A percentile compares a stretch with the other conserved stretches of the same genome.
Evolutionary conservation across 2,329 filamentous ascomycete genomes (phyloP).

Genomic region (Cylindrodendrum hubeiense): DNA sequence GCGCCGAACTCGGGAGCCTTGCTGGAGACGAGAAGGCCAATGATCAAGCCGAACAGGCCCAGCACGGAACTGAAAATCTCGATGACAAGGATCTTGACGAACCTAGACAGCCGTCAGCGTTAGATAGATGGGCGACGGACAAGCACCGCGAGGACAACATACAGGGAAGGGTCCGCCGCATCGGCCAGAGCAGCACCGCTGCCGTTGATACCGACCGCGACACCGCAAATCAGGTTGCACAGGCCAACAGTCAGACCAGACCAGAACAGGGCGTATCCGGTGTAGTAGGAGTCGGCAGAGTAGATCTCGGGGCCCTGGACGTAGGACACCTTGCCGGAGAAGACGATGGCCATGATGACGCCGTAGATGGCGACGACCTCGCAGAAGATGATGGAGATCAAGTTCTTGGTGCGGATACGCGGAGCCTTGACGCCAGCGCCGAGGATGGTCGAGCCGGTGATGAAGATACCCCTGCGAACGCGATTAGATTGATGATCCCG

Average conservation of each 20-base stretch:
- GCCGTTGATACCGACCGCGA: constrained; percentile 97
- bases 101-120: constrained; percentile 66
- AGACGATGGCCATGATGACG: constrained; percentile 99
- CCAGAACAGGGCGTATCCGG: constrained; percentile 97
- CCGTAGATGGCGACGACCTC: constrained; percentile 99
- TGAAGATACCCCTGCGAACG: constrained; percentile 89
- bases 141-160: constrained; percentile 54
- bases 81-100: constrained; percentile 98
- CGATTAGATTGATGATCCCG: constrained; percentile 33
- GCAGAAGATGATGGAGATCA: constrained; percentile 99
- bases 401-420: constrained; percentile 98
- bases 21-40: constrained; percentile 88
- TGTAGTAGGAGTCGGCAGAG: constrained; percentile 88
- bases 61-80: constrained; percentile 99
- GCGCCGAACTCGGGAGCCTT: constrained; percentile 82
- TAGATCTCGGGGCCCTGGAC: constrained; percentile 75
- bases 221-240: constrained; percentile 96
- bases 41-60: constrained; percentile 94
- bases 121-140: neutral
- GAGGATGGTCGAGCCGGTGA: constrained; percentile 96
- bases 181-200: constrained; percentile 96
- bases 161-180: constrained; percentile 92
- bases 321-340: constrained; percentile 85
- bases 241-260: constrained; percentile 91
- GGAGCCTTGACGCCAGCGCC: constrained; percentile 97